These are phyloP conservation scores for Laetiporus sulphureus DNA, from an alignment of 1,284 basidiomycete species.

Conservation along the genomic window DNA sequence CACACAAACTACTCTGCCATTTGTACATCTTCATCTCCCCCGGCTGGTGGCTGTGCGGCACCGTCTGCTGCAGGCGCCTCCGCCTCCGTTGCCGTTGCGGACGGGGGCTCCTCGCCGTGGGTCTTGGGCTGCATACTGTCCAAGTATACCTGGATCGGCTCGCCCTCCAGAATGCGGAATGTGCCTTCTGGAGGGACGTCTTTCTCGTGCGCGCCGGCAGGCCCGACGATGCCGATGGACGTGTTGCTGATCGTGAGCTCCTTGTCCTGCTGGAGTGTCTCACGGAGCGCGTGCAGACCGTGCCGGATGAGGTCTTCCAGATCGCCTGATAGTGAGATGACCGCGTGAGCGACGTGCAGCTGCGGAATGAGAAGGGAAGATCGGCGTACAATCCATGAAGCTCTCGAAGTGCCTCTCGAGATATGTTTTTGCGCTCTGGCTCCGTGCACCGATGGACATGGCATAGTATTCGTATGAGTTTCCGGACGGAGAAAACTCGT, in stretches of 20 bases:
- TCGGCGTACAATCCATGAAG: constrained; percentile 71
- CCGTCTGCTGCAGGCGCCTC: constrained; percentile 26
- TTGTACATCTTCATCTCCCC: constrained; percentile 68
- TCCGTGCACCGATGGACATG: constrained; percentile 96
- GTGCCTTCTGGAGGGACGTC: constrained; percentile 41
- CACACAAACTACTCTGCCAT: constrained; percentile 53
- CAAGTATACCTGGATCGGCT: constrained; percentile 65
- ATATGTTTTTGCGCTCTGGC: constrained; percentile 98
- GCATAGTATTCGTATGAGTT: constrained; percentile 98
- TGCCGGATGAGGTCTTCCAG: constrained; percentile 86
- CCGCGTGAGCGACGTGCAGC: not conserved
- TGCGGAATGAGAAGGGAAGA: not conserved
- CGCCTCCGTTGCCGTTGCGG: constrained; percentile 30
- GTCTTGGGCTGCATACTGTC: constrained; percentile 67
- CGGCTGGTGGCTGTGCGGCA: constrained; percentile 24
- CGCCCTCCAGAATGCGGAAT: constrained; percentile 81
- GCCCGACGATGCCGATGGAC: constrained; percentile 86
- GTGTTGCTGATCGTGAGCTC: constrained; percentile 90
- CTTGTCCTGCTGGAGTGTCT: constrained; percentile 97
- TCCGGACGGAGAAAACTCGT: constrained; percentile 96
- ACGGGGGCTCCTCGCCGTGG: constrained; percentile 23
- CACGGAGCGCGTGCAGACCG: constrained; percentile 87
- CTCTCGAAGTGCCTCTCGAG: constrained; percentile 90
- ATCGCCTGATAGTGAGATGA: constrained; percentile 41
- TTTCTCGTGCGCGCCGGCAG: constrained; percentile 53